Percentiles rank a stretch among this genome's conserved stretches.
These are phyloP conservation scores for Diplogelasinospora grovesii DNA, from an alignment of 495 filamentous ascomycete genomes.

Conservation along the genomic window DNA sequence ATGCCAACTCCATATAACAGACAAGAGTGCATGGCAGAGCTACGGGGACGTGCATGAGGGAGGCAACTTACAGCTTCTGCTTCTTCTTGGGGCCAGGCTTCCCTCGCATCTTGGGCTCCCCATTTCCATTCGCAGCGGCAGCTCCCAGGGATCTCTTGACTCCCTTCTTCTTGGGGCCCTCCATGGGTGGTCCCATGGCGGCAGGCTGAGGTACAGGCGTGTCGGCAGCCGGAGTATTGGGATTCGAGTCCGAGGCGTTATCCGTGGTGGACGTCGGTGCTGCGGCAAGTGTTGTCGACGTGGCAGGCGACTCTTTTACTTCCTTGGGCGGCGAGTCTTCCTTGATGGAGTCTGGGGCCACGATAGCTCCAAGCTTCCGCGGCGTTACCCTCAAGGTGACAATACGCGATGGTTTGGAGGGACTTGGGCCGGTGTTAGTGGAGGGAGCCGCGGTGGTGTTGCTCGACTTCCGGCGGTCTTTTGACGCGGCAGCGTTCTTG, in stretches of 20 bases:
- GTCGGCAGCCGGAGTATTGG: slow-evolving; percentile 38
- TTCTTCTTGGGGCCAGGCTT: slow-evolving; percentile 97
- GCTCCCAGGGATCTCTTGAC: slow-evolving; percentile 36
- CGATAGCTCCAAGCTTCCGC: slow-evolving; percentile 34
- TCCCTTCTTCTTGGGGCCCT: slow-evolving; percentile 55
- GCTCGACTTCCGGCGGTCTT: slow-evolving; percentile 42
- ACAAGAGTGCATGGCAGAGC: no score
- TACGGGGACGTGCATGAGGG: background rate
- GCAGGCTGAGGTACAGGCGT: slow-evolving; percentile 36
- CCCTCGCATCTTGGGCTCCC: slow-evolving; percentile 55
- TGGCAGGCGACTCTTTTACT: slow-evolving; percentile 24
- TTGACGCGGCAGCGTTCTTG: slow-evolving; percentile 34
- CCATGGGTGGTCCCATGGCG: slow-evolving; percentile 48
- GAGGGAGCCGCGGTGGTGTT: slow-evolving; percentile 8
- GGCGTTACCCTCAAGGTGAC: slow-evolving; percentile 35
- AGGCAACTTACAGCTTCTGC: slow-evolving; percentile 70
- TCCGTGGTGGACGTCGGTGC: slow-evolving; percentile 32
- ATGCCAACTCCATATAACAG: no score
- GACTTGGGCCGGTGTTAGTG: slow-evolving; percentile 3
- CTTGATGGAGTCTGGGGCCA: slow-evolving; percentile 35
- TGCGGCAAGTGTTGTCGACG: slow-evolving; percentile 21
- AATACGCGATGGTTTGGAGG: slow-evolving; percentile 22
- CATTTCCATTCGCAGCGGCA: slow-evolving; percentile 44
- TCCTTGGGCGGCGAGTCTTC: slow-evolving; percentile 34
- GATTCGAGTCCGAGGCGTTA: slow-evolving; percentile 42